A percentile compares a stretch with the other conserved stretches of the same genome.
Conservation (phyloP, 1,284 basidiomycete genomes). For the Marasmius tenuissimus region DNA sequence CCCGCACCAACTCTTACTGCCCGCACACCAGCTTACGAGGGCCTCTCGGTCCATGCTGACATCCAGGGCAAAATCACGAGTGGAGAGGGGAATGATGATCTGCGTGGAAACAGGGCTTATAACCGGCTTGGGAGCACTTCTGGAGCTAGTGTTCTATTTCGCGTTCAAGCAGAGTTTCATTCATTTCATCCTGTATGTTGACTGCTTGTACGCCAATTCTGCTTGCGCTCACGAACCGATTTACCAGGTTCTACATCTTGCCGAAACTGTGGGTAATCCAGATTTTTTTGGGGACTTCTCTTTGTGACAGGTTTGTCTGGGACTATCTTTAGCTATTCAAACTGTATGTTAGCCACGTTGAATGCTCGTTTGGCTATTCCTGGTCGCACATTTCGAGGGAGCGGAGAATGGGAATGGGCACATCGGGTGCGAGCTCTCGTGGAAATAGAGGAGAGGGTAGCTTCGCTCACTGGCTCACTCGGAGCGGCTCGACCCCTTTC, state of each 20-base stretch:
- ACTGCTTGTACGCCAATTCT: background rate
- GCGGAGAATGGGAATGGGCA: background rate
- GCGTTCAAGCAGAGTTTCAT: slow-evolving; percentile 9
- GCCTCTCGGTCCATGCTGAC: slow-evolving; percentile 1
- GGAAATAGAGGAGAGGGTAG: no score
- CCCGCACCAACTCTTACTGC: background rate
- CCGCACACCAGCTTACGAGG: background rate
- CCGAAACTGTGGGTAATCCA: slow-evolving; percentile 11
- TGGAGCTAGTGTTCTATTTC: slow-evolving; percentile 12
- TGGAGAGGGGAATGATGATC: slow-evolving; percentile 9
- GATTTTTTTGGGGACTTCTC: background rate
- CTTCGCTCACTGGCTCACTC: no score
- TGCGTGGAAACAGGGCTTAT: slow-evolving; percentile 14
- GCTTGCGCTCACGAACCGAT: background rate
- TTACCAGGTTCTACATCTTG: slow-evolving; percentile 11
- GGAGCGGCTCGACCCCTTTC: background rate
- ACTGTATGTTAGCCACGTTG: slow-evolving; percentile 14
- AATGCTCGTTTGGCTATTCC: slow-evolving; percentile 11
- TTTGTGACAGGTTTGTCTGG: background rate
- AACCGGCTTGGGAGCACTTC: slow-evolving; percentile 12
- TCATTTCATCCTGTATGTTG: slow-evolving; percentile 12
- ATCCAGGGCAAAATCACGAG: background rate
- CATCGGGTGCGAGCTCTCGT: no score
- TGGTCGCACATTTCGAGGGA: slow-evolving; percentile 11
- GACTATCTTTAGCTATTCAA: slow-evolving; percentile 9